A percentile compares a stretch with the other conserved stretches of the same genome.
These are phyloP conservation scores for Pseudomassariella vexata DNA, from an alignment of 2,329 filamentous ascomycete genomes.

Conservation along the genomic window DNA sequence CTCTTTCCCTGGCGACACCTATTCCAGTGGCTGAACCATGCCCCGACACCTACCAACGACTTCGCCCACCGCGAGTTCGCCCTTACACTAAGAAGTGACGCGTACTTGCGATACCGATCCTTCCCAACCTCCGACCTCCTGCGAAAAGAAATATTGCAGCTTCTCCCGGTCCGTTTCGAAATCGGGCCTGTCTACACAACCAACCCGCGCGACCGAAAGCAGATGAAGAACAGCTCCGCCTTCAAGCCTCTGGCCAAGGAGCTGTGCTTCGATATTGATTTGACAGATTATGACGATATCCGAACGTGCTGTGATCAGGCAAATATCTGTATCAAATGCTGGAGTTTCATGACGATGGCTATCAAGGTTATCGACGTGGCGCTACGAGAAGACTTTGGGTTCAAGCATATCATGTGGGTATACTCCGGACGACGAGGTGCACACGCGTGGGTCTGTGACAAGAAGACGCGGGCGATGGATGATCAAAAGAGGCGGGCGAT, in stretches of 20 bases:
- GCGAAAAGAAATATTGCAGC: constrained; percentile 82
- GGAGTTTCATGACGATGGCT: constrained; percentile 96
- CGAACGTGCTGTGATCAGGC: constrained; percentile 91
- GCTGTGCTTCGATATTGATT: constrained; percentile 97
- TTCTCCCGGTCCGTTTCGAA: constrained; percentile 92
- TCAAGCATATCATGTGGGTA: constrained; percentile 95
- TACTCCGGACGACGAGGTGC: constrained; percentile 95
- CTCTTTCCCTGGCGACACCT: constrained; percentile 91
- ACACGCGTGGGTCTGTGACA: constrained; percentile 97
- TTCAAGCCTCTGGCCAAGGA: constrained; percentile 91
- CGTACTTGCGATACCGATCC: constrained; percentile 86
- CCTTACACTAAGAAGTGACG: constrained; percentile 87
- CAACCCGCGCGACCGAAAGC: constrained; percentile 91
- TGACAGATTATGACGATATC: constrained; percentile 97
- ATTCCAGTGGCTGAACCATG: constrained; percentile 98
- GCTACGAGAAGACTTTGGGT: constrained; percentile 89
- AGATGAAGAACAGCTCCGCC: constrained; percentile 68
- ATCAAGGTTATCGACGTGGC: constrained; percentile 89
- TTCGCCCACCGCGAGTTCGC: constrained; percentile 94
- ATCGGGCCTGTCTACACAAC: constrained; percentile 96
- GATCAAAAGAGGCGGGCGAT: constrained; percentile 81
- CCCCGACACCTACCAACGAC: constrained; percentile 76
- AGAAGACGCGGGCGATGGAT: constrained; percentile 74
- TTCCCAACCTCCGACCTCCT: constrained; percentile 56
- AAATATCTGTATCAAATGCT: constrained; percentile 90